phyloP scores from a whole-genome alignment of 257 asterid genomes.

The Solanum virginianum region DNA sequence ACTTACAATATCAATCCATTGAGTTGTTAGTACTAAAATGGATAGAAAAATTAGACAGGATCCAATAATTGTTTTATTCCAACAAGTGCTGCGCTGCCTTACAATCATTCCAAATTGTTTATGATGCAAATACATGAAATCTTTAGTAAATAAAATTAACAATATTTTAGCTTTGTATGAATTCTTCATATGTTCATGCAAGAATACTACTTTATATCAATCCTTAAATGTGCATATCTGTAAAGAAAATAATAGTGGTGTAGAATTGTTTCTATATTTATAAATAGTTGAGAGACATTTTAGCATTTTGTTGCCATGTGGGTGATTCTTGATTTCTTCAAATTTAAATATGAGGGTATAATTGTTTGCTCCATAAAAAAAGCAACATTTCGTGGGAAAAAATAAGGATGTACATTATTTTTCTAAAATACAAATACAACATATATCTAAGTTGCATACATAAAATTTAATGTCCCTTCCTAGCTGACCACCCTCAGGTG shows the following conservation, averaged over 20 bases:
- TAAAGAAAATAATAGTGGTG: background rate
- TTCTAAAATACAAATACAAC: background rate
- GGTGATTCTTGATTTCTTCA: background rate
- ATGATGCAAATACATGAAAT: background rate
- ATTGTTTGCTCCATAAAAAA: background rate
- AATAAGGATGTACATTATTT: background rate
- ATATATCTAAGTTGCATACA: background rate
- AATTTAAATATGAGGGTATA: background rate
- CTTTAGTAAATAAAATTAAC: background rate
- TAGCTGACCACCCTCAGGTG: too few relatives aligned
- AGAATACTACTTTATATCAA: background rate
- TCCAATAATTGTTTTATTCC: conserved; percentile 21
- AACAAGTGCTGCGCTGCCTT: conserved; percentile 9
- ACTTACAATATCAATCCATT: conserved; percentile 53
- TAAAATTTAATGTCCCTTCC: background rate
- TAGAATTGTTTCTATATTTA: background rate
- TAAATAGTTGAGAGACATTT: background rate
- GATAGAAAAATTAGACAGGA: conserved; percentile 22
- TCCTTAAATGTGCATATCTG: background rate
- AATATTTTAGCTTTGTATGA: background rate
- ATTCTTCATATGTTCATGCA: background rate
- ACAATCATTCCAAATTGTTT: conserved; percentile 11
- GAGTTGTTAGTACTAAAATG: conserved; percentile 22
- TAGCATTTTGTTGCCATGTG: conserved; percentile 1
- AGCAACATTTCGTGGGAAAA: background rate